phyloP scores from a whole-genome alignment of 2,329 filamentous ascomycete genomes.

The Albifimbria verrucaria region DNA sequence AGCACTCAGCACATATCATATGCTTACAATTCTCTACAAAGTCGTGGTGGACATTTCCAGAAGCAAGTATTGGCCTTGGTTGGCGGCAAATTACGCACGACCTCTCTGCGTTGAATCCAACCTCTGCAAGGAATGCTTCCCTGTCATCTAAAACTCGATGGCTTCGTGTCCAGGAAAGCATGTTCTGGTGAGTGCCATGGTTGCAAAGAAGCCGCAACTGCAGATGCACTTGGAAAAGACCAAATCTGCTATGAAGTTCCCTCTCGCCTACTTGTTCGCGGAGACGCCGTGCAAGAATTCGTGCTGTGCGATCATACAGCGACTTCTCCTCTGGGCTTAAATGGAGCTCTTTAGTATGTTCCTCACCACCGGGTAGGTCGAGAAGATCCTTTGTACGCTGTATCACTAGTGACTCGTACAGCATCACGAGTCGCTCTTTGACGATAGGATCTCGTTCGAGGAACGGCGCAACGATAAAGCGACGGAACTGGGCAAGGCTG shows the following conservation, averaged over 20 bases:
- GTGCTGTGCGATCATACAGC: slow-evolving; percentile 31
- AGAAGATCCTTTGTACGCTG: slow-evolving; percentile 39
- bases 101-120: slow-evolving; percentile 19
- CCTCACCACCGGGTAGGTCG: slow-evolving; percentile 24
- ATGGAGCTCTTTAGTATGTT: background rate
- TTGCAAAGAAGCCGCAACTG: slow-evolving; percentile 47
- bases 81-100: slow-evolving; percentile 28
- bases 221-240: slow-evolving; percentile 42
- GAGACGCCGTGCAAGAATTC: slow-evolving; percentile 34
- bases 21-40: slow-evolving; percentile 25
- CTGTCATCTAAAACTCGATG: slow-evolving; percentile 22
- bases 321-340: slow-evolving; percentile 15
- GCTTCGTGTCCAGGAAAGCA: slow-evolving; percentile 37
- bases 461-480: slow-evolving; percentile 40
- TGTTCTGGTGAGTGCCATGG: slow-evolving; percentile 45
- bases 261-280: slow-evolving; percentile 30
- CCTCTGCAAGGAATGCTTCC: slow-evolving; percentile 18
- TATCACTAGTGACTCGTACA: slow-evolving; percentile 36
- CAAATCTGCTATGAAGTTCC: slow-evolving; percentile 33
- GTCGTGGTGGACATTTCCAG: slow-evolving; percentile 10
- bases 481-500: slow-evolving; percentile 36
- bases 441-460: slow-evolving; percentile 19
- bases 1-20: slow-evolving; percentile 28
- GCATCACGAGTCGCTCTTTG: slow-evolving; percentile 26
- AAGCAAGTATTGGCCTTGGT: slow-evolving; percentile 25